Conservation (phyloP, 768 basidiomycete genomes). For the Suillus americanus region DNA sequence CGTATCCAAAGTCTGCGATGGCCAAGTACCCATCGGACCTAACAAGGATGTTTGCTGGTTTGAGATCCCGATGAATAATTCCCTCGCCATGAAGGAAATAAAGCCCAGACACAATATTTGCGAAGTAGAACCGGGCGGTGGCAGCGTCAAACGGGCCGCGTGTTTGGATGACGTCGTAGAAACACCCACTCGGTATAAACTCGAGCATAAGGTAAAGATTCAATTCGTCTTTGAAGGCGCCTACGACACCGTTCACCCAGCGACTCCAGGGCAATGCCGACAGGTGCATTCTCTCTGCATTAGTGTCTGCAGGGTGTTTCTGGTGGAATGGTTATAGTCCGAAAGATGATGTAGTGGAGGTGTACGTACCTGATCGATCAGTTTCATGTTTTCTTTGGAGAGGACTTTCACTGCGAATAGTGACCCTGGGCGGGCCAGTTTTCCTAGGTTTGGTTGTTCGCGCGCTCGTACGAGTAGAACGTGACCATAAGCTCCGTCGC, state of each 20-base stretch:
- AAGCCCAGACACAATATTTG: constrained; percentile 52
- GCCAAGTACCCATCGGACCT: constrained; percentile 55
- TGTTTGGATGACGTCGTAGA: constrained; percentile 37
- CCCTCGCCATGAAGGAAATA: constrained; percentile 43
- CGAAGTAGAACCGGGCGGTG: constrained; percentile 49
- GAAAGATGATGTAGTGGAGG: background rate
- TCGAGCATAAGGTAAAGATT: constrained; percentile 56
- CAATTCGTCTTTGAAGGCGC: constrained; percentile 43
- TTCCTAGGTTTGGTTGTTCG: constrained; percentile 24
- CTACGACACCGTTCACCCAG: constrained; percentile 48
- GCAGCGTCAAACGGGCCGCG: constrained; percentile 32
- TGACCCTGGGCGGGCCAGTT: constrained; percentile 35
- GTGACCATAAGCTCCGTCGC: constrained; percentile 40
- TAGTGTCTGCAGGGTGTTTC: constrained; percentile 30
- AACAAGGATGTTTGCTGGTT: constrained; percentile 58
- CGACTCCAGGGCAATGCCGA: constrained; percentile 50
- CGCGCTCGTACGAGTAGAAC: constrained; percentile 43
- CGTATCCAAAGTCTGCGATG: constrained; percentile 52
- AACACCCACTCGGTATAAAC: constrained; percentile 43
- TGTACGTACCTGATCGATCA: constrained; percentile 29
- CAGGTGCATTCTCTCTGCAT: constrained; percentile 44
- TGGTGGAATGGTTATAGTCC: constrained; percentile 10
- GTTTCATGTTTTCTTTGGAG: constrained; percentile 35
- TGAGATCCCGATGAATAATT: constrained; percentile 56
- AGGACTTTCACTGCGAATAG: constrained; percentile 49